Evolutionary conservation across 352 stramenopile genomes (phyloP).

Genomic region (Globisporangium recalcitrans): DNA sequence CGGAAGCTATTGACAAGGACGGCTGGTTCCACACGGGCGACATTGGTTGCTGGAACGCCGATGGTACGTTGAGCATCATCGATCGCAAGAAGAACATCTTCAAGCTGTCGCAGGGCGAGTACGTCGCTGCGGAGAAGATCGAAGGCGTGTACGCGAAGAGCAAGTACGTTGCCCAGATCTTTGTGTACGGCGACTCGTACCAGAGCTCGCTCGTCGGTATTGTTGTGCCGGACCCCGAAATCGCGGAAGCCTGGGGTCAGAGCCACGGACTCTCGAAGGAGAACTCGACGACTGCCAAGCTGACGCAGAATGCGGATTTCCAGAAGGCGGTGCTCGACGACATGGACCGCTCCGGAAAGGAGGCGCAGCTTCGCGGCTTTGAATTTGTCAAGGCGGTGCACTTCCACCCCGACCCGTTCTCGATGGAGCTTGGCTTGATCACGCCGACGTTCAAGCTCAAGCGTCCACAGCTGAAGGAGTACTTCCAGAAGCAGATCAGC

Average conservation of each 20-base stretch:
- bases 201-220: conserved; percentile 93
- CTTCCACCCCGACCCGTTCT: conserved; percentile 83
- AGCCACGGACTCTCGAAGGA: conserved; percentile 26
- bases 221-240: conserved; percentile 81
- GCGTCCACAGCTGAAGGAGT: conserved; percentile 52
- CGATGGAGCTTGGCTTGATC: conserved; percentile 88
- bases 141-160: conserved; percentile 93
- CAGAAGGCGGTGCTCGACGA: conserved; percentile 67
- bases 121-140: conserved; percentile 96
- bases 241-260: conserved; percentile 49
- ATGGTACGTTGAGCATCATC: conserved; percentile 90
- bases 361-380: conserved; percentile 85
- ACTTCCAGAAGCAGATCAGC: conserved; percentile 45
- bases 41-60: conserved; percentile 93
- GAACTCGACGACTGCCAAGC: conserved; percentile 25
- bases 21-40: conserved; percentile 98
- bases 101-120: conserved; percentile 94
- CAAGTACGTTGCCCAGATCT: conserved; percentile 92
- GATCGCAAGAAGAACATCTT: conserved; percentile 94
- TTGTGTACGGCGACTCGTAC: conserved; percentile 95
- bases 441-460: conserved; percentile 97
- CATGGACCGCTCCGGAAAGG: conserved; percentile 51
- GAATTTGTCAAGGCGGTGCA: conserved; percentile 89
- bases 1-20: conserved; percentile 87
- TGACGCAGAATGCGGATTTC: conserved; percentile 43